Evolutionary conservation across 2,329 filamentous ascomycete genomes (phyloP), one percentile per base, ranked within the genome.

Genomic region (Aspergillus floridensis): DNA sequence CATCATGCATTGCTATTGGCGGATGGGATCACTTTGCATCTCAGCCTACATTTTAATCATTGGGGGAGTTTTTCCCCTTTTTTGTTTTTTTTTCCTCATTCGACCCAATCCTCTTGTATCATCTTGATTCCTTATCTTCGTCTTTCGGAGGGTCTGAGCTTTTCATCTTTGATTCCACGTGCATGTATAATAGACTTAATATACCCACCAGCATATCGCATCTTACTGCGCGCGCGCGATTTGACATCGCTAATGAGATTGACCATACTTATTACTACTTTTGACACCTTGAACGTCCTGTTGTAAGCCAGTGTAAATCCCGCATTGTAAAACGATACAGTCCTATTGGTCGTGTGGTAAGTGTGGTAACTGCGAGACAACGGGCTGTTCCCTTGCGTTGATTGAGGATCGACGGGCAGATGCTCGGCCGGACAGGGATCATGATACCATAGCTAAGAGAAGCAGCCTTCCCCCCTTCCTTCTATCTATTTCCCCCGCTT

Each of bases 181-280:
- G 70, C 66, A 67, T 74, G 71, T 74, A 72, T 62, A 68, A 73
- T 74, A 74, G 71, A 74, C 68, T 69, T 72, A 73, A 72, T 74
- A 74, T 74, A 74, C 72, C 71, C 71, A 70, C 66, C 67, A 66
- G 65, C 70, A 68, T 67, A 67, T 59, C 53, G 52, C 57, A 62
- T 61, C 58, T 57, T 57, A 44, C 38, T 62, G 57, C 53, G 38
- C 60, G 57, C 57, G 57, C 60, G 57, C 57, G 57, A 61, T 61
- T 58, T 60, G 59, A 59, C 58, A 51, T 31, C 58, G 46, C 53
- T 57, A 59, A 61, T 58, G 22, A 59, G 41, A 59, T 52, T 38
- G 16, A 32, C 38, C 16, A 44, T 44, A 44, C 16, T 19, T 44
- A 4, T 44, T 19, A 44, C 38, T 35, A 35, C n/a, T 26, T 48